Evolutionary conservation across 306 rosid species (phyloP), one percentile per base, ranked within the genome.

Genomic region (Castanospermum australe): DNA sequence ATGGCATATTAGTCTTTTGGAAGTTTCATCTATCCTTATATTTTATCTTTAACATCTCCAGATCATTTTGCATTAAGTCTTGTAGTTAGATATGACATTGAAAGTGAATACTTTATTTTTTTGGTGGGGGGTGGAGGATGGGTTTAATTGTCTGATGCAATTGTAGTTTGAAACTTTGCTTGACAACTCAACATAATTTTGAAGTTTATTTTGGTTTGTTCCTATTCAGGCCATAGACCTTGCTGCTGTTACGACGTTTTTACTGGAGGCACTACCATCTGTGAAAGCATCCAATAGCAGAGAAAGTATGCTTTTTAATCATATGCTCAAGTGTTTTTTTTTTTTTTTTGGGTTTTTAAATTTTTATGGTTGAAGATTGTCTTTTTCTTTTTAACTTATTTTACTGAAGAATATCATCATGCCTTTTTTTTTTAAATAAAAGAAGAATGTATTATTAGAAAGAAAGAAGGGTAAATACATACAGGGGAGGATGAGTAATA

Each of bases 201-300:
- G 36, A 45, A 18, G 30, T 66, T 75, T 57, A 68, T 65, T 28
- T 67, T 24, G 73, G 11, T 72, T 60, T 70, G 35, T 75, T 59
- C 82, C 35, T 85, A 66, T 78, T 69, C 84, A 95, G 99, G 99
- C 97, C 24, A 65, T 87, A 69, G 94, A 90, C 85, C 90, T 95
- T 86, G 97, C 99, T 85, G 86, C 92, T 64, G 89, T 91, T 67
- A 76, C 90, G 67, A 92, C 98, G 24, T 86, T 74, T 81, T 88
- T 95, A 83, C 87, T 95, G 86, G 97, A 90, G 83, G 78, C 88
- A 4, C 95, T 89, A 84, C 99, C 97, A 36, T 87, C 98, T 33
- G 57, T 87, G 36, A 90, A 88, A 77, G 81, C 90, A 76, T 77
- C 88, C 44, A 73, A 60, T 75, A 79, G 59, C 67, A 88, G 81